Evolutionary conservation across 1,284 basidiomycete genomes (phyloP).

Genomic region (Ganoderma lingzhi): DNA sequence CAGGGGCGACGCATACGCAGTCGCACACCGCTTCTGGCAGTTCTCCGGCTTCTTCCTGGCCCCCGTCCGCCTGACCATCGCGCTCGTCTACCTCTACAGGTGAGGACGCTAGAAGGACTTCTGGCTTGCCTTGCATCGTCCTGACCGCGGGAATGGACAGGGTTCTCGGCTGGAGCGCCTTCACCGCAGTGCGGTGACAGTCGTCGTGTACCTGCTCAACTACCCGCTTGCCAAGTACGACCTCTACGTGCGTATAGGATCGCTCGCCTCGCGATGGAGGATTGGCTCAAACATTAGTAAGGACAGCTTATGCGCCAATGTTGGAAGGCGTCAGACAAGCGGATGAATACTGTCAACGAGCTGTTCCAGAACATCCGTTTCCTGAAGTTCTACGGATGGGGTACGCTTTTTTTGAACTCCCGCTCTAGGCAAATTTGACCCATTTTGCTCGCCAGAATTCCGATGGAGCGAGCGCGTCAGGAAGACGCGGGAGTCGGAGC

Average conservation of each 20-base stretch:
- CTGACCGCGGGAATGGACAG: slow-evolving; percentile 45
- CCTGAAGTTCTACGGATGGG: slow-evolving; percentile 79
- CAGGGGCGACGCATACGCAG: slow-evolving; percentile 76
- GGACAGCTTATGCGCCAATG: slow-evolving; percentile 63
- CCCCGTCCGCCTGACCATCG: slow-evolving; percentile 79
- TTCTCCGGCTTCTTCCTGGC: slow-evolving; percentile 73
- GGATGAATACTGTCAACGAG: slow-evolving; percentile 85
- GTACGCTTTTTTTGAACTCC: slow-evolving; percentile 41
- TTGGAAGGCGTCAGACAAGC: slow-evolving; percentile 76
- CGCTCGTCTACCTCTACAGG: slow-evolving; percentile 79
- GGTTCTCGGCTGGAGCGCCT: slow-evolving; percentile 83
- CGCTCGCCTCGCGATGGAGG: not conserved
- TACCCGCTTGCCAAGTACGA: slow-evolving; percentile 72
- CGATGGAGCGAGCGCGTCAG: slow-evolving; percentile 61
- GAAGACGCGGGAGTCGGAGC: slow-evolving; percentile 61
- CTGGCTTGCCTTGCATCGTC: slow-evolving; percentile 13
- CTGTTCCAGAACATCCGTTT: slow-evolving; percentile 78
- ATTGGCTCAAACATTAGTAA: not conserved
- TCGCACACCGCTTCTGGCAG: slow-evolving; percentile 76
- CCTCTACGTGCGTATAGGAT: slow-evolving; percentile 56
- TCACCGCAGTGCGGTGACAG: slow-evolving; percentile 81
- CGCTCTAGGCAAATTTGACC: not conserved
- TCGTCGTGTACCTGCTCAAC: slow-evolving; percentile 72
- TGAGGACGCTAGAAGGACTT: slow-evolving; percentile 42
- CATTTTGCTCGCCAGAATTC: slow-evolving; percentile 31